Conservation (phyloP, 148 eudicot genomes). For the Mesembryanthemum crystallinum region DNA sequence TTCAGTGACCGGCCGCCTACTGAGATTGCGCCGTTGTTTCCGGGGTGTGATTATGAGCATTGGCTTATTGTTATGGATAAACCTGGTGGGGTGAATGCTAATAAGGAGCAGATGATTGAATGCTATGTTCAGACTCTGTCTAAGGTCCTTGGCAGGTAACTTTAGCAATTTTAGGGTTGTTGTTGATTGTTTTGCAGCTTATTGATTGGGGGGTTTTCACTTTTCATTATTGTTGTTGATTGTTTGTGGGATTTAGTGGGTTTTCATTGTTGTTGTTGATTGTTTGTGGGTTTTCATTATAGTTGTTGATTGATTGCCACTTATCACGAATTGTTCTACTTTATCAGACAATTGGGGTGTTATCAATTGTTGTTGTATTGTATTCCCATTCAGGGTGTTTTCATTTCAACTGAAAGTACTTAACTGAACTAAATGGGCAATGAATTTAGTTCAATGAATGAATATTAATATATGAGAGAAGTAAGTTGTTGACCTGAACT, state of each 20-base stretch:
- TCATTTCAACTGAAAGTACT: no score
- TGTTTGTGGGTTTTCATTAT: no score
- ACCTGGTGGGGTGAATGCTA: slow-evolving; percentile 65
- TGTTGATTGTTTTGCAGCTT: not conserved
- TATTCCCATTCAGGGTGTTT: not conserved
- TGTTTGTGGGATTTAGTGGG: not conserved
- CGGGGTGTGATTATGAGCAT: slow-evolving; percentile 78
- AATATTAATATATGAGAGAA: no score
- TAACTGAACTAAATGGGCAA: no score
- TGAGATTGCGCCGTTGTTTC: slow-evolving; percentile 78
- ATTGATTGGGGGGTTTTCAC: no score
- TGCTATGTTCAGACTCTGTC: slow-evolving; percentile 63
- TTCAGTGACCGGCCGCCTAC: slow-evolving; percentile 71
- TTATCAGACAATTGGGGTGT: not conserved
- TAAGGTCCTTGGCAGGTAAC: slow-evolving; percentile 22
- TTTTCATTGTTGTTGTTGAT: no score
- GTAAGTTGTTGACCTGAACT: no score
- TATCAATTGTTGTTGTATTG: not conserved
- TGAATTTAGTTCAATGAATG: no score
- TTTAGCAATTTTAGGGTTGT: no score
- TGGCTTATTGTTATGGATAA: slow-evolving; percentile 84
- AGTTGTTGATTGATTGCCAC: no score
- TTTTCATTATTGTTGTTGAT: not conserved
- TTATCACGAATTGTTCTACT: no score
- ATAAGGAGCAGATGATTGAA: slow-evolving; percentile 62